phyloP scores from a whole-genome alignment of 2,329 filamentous ascomycete species.

The Berkeleyomyces rouxiae region DNA sequence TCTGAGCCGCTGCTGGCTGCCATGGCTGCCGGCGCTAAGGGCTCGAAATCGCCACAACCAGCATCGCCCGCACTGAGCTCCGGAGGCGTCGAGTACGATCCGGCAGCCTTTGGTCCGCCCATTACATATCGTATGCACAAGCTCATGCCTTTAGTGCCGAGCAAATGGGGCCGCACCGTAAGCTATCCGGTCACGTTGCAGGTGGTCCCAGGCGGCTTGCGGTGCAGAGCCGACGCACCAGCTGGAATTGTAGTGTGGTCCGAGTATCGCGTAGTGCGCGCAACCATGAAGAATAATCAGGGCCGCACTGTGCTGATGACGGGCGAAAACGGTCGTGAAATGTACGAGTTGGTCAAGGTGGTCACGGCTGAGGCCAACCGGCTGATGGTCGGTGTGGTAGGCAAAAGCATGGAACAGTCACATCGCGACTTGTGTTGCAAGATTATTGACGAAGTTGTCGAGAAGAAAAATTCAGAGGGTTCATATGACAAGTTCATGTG shows the following conservation, averaged over 20 bases:
- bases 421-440: slow-evolving; percentile 21
- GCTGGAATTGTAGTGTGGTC: slow-evolving; percentile 28
- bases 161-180: slow-evolving; percentile 25
- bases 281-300: not conserved
- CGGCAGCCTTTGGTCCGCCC: slow-evolving; percentile 14
- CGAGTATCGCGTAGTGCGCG: slow-evolving; percentile 18
- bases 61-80: slow-evolving; percentile 20
- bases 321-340: slow-evolving; percentile 16
- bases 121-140: slow-evolving; percentile 21
- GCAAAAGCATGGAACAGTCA: slow-evolving; percentile 18
- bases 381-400: slow-evolving; percentile 23
- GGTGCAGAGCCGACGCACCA: slow-evolving; percentile 27
- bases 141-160: slow-evolving; percentile 23
- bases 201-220: slow-evolving; percentile 24
- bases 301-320: not conserved
- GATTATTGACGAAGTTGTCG: slow-evolving; percentile 20
- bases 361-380: slow-evolving; percentile 21
- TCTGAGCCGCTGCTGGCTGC: not conserved
- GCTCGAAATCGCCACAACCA: not conserved
- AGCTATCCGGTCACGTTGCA: slow-evolving; percentile 29
- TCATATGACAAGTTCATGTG: not conserved
- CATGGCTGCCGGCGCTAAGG: not conserved
- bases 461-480: slow-evolving; percentile 11
- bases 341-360: slow-evolving; percentile 22
- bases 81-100: not conserved